phyloP scores from a whole-genome alignment of 2,329 filamentous ascomycete genomes.

The Catunica adiposa region DNA sequence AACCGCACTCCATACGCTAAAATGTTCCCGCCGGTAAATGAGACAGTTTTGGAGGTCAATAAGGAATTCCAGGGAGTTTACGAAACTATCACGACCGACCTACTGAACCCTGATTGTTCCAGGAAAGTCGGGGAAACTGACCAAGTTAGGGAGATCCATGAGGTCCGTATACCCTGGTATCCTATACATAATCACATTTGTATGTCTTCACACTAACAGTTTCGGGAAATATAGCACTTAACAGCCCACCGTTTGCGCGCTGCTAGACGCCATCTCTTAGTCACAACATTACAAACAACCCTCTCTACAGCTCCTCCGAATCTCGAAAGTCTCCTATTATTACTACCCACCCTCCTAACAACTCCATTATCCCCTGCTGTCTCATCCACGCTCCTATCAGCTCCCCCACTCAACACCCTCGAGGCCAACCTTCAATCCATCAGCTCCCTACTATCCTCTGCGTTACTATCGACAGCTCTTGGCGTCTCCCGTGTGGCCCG shows the following conservation, averaged over 20 bases:
- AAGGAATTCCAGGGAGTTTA: conserved; percentile 45
- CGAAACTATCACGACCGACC: conserved; percentile 32
- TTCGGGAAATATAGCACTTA: too few relatives aligned
- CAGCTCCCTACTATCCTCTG: conserved; percentile 29
- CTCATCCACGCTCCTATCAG: conserved; percentile 30
- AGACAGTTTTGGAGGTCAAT: conserved; percentile 36
- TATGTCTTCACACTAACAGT: too few relatives aligned
- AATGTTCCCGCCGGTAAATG: conserved; percentile 44
- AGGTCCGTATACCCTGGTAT: conserved; percentile 23
- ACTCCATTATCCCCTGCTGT: conserved; percentile 24
- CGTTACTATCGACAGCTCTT: conserved; percentile 33
- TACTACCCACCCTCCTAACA: conserved; percentile 33
- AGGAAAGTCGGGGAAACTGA: conserved; percentile 35
- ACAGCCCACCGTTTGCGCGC: conserved; percentile 30
- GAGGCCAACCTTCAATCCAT: conserved; percentile 32
- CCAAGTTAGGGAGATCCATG: conserved; percentile 31
- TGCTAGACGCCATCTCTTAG: conserved; percentile 35
- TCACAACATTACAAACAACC: conserved; percentile 16
- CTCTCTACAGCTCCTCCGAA: conserved; percentile 25
- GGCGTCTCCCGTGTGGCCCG: conserved; percentile 28
- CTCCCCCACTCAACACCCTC: conserved; percentile 33
- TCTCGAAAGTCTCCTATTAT: conserved; percentile 26
- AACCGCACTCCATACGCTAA: too few relatives aligned
- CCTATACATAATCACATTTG: not conserved
- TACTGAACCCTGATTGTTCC: conserved; percentile 42